phyloP scores from a whole-genome alignment of 2,329 filamentous ascomycete species.

The Colletotrichum navitas region DNA sequence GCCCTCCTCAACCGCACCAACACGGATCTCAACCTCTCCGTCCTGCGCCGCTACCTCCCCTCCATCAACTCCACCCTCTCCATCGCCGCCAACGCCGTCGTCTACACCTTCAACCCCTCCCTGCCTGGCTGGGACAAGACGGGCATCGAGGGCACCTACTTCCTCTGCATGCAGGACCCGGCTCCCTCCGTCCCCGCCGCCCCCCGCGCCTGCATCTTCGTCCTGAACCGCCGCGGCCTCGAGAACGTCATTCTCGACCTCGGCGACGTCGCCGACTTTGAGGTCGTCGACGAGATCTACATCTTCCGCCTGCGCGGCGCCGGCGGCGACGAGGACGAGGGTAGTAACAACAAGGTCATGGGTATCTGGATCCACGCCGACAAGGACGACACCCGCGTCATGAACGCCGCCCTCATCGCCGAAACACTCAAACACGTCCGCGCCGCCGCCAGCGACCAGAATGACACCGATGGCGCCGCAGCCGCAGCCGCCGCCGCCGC shows the following conservation, averaged over 20 bases:
- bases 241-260: slow-evolving; percentile 78
- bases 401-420: slow-evolving; percentile 57
- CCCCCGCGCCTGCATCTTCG: slow-evolving; percentile 71
- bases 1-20: slow-evolving; percentile 76
- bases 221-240: slow-evolving; percentile 79
- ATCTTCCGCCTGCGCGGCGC: slow-evolving; percentile 59
- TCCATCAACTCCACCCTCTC: slow-evolving; percentile 79
- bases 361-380: slow-evolving; percentile 69
- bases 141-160: slow-evolving; percentile 88
- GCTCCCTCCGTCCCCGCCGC: slow-evolving; percentile 52
- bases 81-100: slow-evolving; percentile 86
- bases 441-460: slow-evolving; percentile 30
- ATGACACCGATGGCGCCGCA: slow-evolving; percentile 2
- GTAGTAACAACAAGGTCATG: slow-evolving; percentile 56
- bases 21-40: slow-evolving; percentile 87
- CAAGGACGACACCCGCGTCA: slow-evolving; percentile 57
- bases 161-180: slow-evolving; percentile 78
- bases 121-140: slow-evolving; percentile 84
- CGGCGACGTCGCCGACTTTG: slow-evolving; percentile 71
- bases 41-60: slow-evolving; percentile 85
- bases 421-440: slow-evolving; percentile 55
- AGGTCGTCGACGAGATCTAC: slow-evolving; percentile 69
- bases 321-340: slow-evolving; percentile 46
- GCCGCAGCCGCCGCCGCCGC: not conserved
- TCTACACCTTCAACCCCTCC: slow-evolving; percentile 81